These are phyloP conservation scores for Vitis hybrid DNA, from an alignment of 177 flowering plant genomes.

Conservation along the genomic window DNA sequence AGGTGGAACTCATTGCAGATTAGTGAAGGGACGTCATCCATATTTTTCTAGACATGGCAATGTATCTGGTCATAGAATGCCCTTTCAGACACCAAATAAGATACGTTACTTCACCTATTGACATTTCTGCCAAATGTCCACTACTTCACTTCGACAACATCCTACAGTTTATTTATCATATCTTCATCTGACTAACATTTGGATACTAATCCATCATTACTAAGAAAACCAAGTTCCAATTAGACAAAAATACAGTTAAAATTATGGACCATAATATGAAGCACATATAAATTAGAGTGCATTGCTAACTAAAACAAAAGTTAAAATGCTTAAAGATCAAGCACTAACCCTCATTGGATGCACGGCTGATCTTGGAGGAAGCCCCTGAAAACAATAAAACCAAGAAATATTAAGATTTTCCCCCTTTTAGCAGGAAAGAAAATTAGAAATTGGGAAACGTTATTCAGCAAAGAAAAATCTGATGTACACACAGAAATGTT, in stretches of 20 bases:
- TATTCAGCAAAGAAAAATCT: not conserved
- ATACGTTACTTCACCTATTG: too few species aligned
- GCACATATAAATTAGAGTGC: not conserved
- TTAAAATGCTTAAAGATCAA: not conserved
- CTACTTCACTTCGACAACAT: not conserved
- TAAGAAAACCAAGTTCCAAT: not conserved
- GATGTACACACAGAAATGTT: not conserved
- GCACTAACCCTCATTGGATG: constrained; percentile 99
- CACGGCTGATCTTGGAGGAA: constrained; percentile 94
- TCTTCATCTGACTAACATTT: not conserved
- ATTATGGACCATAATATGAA: not conserved
- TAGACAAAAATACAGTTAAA: not conserved
- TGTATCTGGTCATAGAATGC: not conserved
- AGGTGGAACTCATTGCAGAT: too few species aligned
- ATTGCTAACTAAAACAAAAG: not conserved
- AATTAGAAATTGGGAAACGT: too few species aligned
- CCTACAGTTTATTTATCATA: not conserved
- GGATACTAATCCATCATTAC: not conserved
- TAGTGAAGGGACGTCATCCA: too few species aligned
- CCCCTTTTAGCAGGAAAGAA: too few species aligned
- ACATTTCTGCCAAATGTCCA: too few species aligned
- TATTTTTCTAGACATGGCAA: too few species aligned
- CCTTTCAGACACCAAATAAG: not conserved
- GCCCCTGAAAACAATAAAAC: constrained; percentile 60
- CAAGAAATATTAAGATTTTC: not conserved